Base-by-base conservation (phyloP, 2,329 filamentous ascomycete genomes). In the Ceratocystis variospora region DNA sequence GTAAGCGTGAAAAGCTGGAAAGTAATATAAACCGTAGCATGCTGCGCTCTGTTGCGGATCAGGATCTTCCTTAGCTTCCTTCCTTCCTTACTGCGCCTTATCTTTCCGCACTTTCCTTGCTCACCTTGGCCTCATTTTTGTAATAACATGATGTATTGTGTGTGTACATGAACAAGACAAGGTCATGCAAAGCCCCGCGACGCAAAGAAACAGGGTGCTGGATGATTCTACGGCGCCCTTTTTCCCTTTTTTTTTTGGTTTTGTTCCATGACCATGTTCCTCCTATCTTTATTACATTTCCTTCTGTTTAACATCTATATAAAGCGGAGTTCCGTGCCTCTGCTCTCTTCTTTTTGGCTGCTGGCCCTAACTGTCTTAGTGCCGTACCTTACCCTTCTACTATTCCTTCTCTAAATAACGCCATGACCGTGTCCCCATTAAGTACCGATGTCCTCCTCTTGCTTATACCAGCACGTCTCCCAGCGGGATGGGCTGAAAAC, bases 391-490 rank as follows among this genome's bases (percentile, higher is more conserved):
- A 17, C 53, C 7, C 17, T 33, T 17, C 5, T 31, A 33, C 53
- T 25, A n/a, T 7, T 59, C 8, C 55, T 25, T 59, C 28, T 25
- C 33, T 1, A 28, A 6, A 28, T 37, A 59, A 5, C 25, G 12
- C 28, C 55, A 59, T 37, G 55, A 37, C 55, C 10, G 4, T n/a
- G 10, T 59, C 50, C 3, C 33, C 63, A 15, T 59, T 62, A 2
- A 62, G 45, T 10, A 73, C 61, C 55, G 80, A 82, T 72, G 79
- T 79, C 69, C 76, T 82, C 31, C 69, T 82, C 28, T 70, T 81
- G 63, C 68, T 80, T 5, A 69, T 74, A 2, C 74, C 75, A 0
- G 71, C 70, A 62, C 69, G 71, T 1, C 72, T 74, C 0, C 72
- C 78, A 0, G 45, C 71, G 0, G 72, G 69, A 1, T 76, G 75